These are phyloP conservation scores for Penicillium sp. DNA, from an alignment of 2,329 filamentous ascomycete genomes.

Conservation along the genomic window DNA sequence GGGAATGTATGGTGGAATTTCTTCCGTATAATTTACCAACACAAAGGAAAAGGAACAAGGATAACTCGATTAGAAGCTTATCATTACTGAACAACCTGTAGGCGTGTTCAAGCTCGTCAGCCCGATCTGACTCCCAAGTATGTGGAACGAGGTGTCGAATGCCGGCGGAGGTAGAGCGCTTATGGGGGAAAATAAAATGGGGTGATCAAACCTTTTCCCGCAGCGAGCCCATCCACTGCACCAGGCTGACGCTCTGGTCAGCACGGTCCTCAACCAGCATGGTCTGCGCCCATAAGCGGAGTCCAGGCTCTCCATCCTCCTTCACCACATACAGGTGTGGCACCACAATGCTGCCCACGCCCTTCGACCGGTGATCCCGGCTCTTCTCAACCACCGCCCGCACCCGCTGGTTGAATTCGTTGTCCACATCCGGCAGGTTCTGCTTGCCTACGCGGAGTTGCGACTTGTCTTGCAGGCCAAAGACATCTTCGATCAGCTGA, in stretches of 20 bases:
- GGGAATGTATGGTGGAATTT: too few species aligned
- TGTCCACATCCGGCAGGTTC: conserved; percentile 74
- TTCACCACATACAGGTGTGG: conserved; percentile 88
- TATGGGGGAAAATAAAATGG: too few species aligned
- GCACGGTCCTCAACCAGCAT: conserved; percentile 88
- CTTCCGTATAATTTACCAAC: too few species aligned
- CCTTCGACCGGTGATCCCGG: conserved; percentile 72
- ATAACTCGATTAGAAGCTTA: too few species aligned
- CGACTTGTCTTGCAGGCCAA: conserved; percentile 72
- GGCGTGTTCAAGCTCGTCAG: too few species aligned
- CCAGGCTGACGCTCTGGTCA: conserved; percentile 84
- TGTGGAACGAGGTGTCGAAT: too few species aligned
- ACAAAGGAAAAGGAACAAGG: too few species aligned
- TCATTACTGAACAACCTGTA: too few species aligned
- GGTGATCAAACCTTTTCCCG: conserved; percentile 82
- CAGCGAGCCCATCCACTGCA: conserved; percentile 84
- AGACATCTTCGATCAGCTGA: conserved; percentile 79
- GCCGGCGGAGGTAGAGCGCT: too few species aligned
- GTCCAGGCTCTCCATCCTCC: conserved; percentile 88
- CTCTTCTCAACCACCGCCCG: conserved; percentile 87
- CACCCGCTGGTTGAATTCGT: conserved; percentile 92
- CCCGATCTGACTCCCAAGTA: too few species aligned
- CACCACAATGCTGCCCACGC: conserved; percentile 84
- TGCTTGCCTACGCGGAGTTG: conserved; percentile 87
- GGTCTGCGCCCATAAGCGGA: conserved; percentile 95